These are phyloP conservation scores for Solanum arcanum DNA, from an alignment of 257 asterid species.

Conservation along the genomic window DNA sequence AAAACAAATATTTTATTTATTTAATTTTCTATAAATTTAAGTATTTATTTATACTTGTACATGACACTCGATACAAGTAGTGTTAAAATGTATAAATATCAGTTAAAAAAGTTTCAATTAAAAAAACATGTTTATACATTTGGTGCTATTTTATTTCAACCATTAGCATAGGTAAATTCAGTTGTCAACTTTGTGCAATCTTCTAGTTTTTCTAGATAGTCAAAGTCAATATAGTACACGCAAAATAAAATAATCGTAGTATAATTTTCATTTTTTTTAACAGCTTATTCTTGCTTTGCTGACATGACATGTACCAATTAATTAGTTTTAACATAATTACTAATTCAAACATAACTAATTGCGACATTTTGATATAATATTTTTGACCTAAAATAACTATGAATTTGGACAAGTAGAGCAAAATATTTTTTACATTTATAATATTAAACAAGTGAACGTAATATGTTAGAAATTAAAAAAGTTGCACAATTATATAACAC, in stretches of 20 bases:
- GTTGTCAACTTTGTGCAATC: neutral
- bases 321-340: no score
- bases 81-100: no score
- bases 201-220: neutral
- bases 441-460: neutral
- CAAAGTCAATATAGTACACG: neutral
- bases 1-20: fast-evolving
- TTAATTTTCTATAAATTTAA: no score
- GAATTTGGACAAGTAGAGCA: neutral
- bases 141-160: neutral
- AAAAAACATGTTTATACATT: no score
- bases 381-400: neutral
- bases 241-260: neutral
- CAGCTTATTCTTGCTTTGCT: neutral
- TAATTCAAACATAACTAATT: no score
- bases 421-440: neutral
- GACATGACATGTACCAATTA: neutral
- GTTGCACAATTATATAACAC: neutral
- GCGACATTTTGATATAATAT: no score
- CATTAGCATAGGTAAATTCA: neutral
- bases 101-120: no score
- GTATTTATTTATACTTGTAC: no score
- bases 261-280: neutral
- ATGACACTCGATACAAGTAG: no score
- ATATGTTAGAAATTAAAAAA: neutral